Base-by-base conservation (phyloP, 352 stramenopile species). In the Phytophthora meadii region DNA sequence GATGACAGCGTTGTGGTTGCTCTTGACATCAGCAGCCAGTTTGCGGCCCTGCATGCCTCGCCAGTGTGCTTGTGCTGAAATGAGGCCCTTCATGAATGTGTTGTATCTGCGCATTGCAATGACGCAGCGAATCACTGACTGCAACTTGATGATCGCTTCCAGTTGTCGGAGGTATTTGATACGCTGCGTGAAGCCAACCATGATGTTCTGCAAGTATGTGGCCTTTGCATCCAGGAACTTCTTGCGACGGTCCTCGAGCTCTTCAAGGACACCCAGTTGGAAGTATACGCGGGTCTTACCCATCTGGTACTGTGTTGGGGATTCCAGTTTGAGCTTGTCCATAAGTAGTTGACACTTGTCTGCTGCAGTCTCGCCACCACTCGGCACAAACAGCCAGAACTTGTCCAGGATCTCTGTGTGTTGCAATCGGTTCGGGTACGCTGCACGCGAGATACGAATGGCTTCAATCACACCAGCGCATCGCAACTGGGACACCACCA, bases 401-500 rank as follows among this genome's bases (percentile, higher is more conserved):
- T 94, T 93, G 47, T 91, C 72, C 53, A 94, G 60, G 30, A 93
- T 88, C 12, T 96, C 86, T 0, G 77, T 71, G 78, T 99, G 97
- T 57, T 86, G 81, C 30, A 99, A 78, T 25, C 98, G 95, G 73
- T 99, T 98, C 44, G 98, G 97, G 72, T 99, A 99, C n/a, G 97
- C 98, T 41, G 96, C 94, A 60, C 98, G 93, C 47, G 97, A 97
- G 50, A 99, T 99, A 63, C 97, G 92, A 59, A 99, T 98, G 12
- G 98, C 98, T 68, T 99, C 98, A 70, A 99, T 98, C 11, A 99
- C 97, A 87, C 98, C 98, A 65, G 96, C 97, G 63, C 99, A 99
- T 30, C 92, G 87, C 42, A 99, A 72, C 74, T 99, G 97, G 39
- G 98, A 95, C 3, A 98, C 95, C 4, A 98, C 88, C 81, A 98